Percentiles rank a stretch among this genome's conserved stretches.
Evolutionary conservation across 306 rosid genomes (phyloP).

Genomic region (Echinosophora koreensis): DNA sequence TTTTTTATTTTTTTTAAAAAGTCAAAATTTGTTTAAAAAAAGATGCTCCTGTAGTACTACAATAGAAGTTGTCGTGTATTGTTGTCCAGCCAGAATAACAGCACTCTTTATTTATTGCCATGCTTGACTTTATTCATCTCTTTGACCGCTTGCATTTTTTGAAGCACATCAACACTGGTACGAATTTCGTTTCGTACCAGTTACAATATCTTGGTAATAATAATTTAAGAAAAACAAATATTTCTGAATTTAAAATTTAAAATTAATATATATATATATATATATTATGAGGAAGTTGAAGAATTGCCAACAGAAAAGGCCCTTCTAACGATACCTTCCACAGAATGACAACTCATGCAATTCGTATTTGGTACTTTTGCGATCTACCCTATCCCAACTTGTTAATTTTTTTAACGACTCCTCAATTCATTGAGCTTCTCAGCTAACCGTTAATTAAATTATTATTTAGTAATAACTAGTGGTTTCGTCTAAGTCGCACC

Average conservation of each 20-base stretch:
- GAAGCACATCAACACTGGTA: too few relatives aligned
- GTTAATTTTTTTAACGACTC: not conserved
- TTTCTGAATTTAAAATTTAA: not conserved
- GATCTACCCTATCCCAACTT: not conserved
- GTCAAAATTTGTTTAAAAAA: too few relatives aligned
- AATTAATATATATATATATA: not conserved
- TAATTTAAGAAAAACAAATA: not conserved
- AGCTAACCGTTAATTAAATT: not conserved
- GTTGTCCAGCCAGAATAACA: too few relatives aligned
- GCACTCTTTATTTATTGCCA: too few relatives aligned
- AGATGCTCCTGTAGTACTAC: too few relatives aligned
- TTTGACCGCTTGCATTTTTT: too few relatives aligned
- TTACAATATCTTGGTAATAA: not conserved
- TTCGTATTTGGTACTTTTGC: not conserved
- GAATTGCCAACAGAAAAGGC: constrained; percentile 30
- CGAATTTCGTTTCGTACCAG: too few relatives aligned
- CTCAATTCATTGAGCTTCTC: constrained; percentile 1
- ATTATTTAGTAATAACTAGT: too few relatives aligned
- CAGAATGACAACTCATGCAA: constrained; percentile 14
- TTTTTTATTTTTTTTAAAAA: too few relatives aligned
- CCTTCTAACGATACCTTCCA: constrained; percentile 48
- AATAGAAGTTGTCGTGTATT: too few relatives aligned
- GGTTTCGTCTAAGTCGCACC: too few relatives aligned
- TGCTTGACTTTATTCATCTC: too few relatives aligned
- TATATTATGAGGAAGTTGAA: not conserved